Percentiles rank a stretch among this genome's conserved stretches.
These are phyloP conservation scores for Leishmania arabica DNA, from an alignment of 208 protist species.

Conservation along the genomic window DNA sequence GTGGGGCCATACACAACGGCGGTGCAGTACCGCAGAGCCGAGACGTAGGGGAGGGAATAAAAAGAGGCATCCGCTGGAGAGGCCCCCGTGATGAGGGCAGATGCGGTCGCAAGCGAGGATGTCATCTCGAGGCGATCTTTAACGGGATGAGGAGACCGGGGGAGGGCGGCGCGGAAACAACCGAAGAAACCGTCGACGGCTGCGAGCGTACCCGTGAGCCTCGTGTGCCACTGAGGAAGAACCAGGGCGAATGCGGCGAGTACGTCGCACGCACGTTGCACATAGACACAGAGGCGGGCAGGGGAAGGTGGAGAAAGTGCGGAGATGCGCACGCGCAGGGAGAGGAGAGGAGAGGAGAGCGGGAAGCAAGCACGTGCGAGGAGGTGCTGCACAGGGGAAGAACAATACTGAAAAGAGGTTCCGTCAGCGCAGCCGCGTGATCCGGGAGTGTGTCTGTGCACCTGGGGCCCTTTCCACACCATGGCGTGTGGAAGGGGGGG, in stretches of 20 bases:
- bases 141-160: neutral
- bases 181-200: too few relatives aligned
- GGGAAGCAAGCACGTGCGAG: neutral
- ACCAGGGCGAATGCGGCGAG: neutral
- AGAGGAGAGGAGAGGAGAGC: neutral
- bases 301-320: neutral
- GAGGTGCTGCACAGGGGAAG: neutral
- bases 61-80: conserved; percentile 60
- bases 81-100: conserved; percentile 38
- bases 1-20: conserved; percentile 9
- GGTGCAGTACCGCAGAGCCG: conserved; percentile 50
- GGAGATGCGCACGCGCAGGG: neutral
- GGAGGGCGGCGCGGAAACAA: neutral
- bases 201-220: neutral
- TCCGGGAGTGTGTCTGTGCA: neutral
- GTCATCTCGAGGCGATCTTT: neutral
- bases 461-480: neutral
- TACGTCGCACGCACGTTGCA: neutral
- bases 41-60: conserved; percentile 67
- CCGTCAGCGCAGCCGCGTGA: neutral
- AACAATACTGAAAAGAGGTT: neutral
- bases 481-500: neutral
- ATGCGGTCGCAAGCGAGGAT: neutral
- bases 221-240: neutral
- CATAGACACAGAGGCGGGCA: neutral